Evolutionary conservation across 371 early-diverging fungal genomes (phyloP).

Genomic region (Blakeslea trispora): DNA sequence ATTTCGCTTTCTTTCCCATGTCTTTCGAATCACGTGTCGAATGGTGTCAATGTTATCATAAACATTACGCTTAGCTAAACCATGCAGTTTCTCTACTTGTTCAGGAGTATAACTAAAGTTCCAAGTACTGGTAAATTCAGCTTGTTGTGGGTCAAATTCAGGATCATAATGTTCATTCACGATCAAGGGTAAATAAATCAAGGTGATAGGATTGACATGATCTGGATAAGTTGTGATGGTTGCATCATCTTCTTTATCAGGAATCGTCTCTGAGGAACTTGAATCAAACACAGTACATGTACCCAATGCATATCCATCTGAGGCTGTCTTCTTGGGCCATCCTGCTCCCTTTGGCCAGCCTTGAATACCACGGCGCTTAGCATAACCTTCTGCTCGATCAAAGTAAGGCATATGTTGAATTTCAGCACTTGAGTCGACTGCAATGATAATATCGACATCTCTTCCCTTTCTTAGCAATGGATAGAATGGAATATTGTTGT

Average conservation of each 20-base stretch:
- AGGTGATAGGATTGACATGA: constrained; percentile 48
- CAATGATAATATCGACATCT: constrained; percentile 67
- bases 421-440: constrained; percentile 72
- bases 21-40: constrained; percentile 37
- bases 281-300: constrained; percentile 50
- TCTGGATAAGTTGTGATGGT: constrained; percentile 15
- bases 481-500: constrained; percentile 78
- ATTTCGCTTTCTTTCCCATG: constrained; percentile 48
- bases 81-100: constrained; percentile 57
- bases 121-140: constrained; percentile 66
- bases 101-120: constrained; percentile 65
- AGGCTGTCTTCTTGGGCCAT: constrained; percentile 34
- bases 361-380: constrained; percentile 51
- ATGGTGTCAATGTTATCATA: constrained; percentile 49
- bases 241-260: constrained; percentile 7
- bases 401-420: constrained; percentile 69
- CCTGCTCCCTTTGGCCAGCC: constrained; percentile 55
- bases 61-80: constrained; percentile 53
- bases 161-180: constrained; percentile 52
- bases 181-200: constrained; percentile 67
- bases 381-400: constrained; percentile 63
- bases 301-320: constrained; percentile 20
- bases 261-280: constrained; percentile 25
- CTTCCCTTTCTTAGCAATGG: constrained; percentile 67
- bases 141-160: constrained; percentile 65